Evolutionary conservation across 441 rosid genomes (phyloP).

Genomic region (Croton setiger): DNA sequence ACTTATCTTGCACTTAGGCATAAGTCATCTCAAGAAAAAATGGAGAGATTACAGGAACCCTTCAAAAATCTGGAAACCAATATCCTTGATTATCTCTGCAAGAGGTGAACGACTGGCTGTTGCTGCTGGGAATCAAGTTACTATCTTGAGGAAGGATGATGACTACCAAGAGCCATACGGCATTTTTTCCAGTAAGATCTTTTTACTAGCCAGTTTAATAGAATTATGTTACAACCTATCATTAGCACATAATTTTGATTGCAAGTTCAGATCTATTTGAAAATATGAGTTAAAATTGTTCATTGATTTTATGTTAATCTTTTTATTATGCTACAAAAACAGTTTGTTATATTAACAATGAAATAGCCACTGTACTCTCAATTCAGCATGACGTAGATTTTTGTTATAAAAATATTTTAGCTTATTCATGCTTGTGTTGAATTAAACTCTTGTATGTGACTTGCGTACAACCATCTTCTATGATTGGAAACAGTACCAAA

Average conservation of each 20-base stretch:
- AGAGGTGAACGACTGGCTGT: conserved; percentile 82
- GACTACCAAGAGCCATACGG: conserved; percentile 74
- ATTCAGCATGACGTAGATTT: background rate
- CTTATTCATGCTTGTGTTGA: background rate
- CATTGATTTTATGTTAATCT: too few relatives aligned
- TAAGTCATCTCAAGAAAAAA: conserved; percentile 63
- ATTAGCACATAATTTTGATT: background rate
- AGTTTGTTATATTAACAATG: background rate
- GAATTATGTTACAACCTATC: background rate
- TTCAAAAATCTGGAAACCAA: conserved; percentile 39
- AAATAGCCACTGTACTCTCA: background rate
- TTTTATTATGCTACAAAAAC: background rate
- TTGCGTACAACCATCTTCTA: background rate
- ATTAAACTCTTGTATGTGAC: background rate
- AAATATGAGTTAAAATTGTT: background rate
- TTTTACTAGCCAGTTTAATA: conserved; percentile 6
- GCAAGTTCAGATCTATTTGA: background rate
- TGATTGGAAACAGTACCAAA: background rate
- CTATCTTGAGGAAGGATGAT: conserved; percentile 65
- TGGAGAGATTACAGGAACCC: conserved; percentile 57
- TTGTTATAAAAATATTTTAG: background rate
- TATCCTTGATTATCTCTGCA: conserved; percentile 66
- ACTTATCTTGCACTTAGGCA: conserved; percentile 39
- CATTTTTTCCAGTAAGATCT: conserved; percentile 59
- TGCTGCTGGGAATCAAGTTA: conserved; percentile 69